Base-by-base conservation (phyloP, 2,329 filamentous ascomycete species). In the Calycina marina region DNA sequence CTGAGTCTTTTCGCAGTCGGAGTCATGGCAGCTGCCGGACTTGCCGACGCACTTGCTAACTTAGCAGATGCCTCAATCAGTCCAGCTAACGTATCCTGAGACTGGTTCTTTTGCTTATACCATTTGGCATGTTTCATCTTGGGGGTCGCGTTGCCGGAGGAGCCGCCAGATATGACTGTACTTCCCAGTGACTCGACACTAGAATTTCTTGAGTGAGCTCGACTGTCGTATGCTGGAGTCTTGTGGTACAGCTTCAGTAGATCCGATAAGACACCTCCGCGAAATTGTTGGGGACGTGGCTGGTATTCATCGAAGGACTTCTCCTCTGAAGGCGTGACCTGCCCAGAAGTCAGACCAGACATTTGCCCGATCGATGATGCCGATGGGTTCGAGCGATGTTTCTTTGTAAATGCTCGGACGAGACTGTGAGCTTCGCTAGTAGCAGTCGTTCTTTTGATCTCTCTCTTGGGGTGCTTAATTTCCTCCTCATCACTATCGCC, bases 191-290 rank as follows among this genome's bases (percentile, higher is more conserved):
- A 43, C 0, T 25, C 36, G 31, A 40, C 38, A 30, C 44, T 47
- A 16, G 35, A 39, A 35, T 44, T 55, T 25, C 47, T 43, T 6
- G 39, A 46, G 11, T 16, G 14, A 9, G 37, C 17, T 12, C n/a
- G 4, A 14, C 31, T 35, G 5, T 15, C 17, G 8, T 11, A 13
- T 8, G 11, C 14, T 13, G 41, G 50, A 37, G 43, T 44, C 36
- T 46, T 44, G 43, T 72, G 65, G 47, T 82, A 77, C 6, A 85
- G 62, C 52, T 76, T 81, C 30, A 90, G 59, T 0, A 92, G 59
- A 0, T 74, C 77, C 2, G 76, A 74, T 1, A 92, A 59, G 28
- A 88, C 70, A 17, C 83, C 80, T 17, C 75, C 77, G 30, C 75
- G 71, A 51, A 82, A 86, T 40, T 76, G 68, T 14, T 63, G 57